Conservation (phyloP, 1,284 basidiomycete genomes). For the Clitocybe nebularis region DNA sequence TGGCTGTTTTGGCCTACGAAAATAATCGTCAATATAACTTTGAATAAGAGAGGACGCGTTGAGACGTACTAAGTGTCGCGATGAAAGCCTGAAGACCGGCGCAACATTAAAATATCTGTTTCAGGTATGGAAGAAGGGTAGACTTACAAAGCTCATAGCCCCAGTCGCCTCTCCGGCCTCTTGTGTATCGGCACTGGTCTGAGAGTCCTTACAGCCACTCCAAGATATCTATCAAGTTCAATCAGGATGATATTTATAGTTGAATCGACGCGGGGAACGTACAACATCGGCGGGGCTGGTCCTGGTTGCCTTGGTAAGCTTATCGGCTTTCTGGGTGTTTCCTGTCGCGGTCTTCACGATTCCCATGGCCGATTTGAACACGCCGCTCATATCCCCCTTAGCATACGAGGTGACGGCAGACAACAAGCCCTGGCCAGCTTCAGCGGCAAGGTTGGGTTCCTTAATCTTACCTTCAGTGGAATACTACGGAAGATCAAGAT, state of each 20-base stretch:
- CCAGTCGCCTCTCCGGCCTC: conserved; percentile 84
- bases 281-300: conserved; percentile 75
- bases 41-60: conserved; percentile 7
- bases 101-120: conserved; percentile 2
- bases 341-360: conserved; percentile 47
- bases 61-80: conserved; percentile 46
- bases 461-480: conserved; percentile 92
- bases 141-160: conserved; percentile 76
- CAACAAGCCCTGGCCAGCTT: conserved; percentile 74
- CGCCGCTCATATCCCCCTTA: conserved; percentile 73
- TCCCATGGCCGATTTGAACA: conserved; percentile 54
- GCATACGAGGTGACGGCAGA: conserved; percentile 70
- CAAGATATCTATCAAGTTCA: conserved; percentile 53
- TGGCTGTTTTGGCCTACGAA: conserved; percentile 54
- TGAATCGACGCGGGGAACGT: conserved; percentile 19
- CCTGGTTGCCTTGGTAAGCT: conserved; percentile 62
- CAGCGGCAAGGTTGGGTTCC: conserved; percentile 80
- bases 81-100: conserved; percentile 72
- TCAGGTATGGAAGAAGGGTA: not conserved
- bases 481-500: conserved; percentile 46
- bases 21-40: conserved; percentile 1
- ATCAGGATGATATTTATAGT: not conserved
- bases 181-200: conserved; percentile 88
- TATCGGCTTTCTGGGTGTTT: conserved; percentile 53
- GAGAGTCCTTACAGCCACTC: conserved; percentile 91